Base-by-base conservation (phyloP, 805 yeast genomes). In the Yarrowia bubula region DNA sequence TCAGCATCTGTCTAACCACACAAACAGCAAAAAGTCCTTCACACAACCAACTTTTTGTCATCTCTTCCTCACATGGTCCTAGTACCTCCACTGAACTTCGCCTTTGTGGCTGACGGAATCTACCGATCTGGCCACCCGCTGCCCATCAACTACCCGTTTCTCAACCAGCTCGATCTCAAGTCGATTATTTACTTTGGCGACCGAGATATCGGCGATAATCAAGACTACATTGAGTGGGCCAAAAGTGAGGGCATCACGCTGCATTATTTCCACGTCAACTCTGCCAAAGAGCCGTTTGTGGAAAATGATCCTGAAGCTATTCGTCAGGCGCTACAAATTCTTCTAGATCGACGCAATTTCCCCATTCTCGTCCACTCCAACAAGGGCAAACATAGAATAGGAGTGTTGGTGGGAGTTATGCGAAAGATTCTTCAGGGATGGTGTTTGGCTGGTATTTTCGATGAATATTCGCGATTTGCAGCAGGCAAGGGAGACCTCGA, bases 321-420 rank as follows among this genome's bases (percentile, higher is more conserved):
- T 66, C 79, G 84, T 7, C 65, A 68, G 8, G 77, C 79, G 3
- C 67, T 78, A 53, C 67, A 70, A 42, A 63, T 75, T 8, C 69
- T 78, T 5, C 65, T 73, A 14, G 80, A 78, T 66, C 47, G 71
- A 22, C 84, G 86, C 13, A 92, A 92, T 73, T 90, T 88, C 73
- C 99, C 99, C 1, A 85, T 93, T 11, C 79, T 93, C 65, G 83
- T 93, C 11, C 98, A 95, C 74, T 91, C 97, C 3, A 91, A 95
- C 75, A 93, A 93, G 77, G 99, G 99, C n/a, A 95, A 95, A 75
- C 99, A 93, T 74, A 77, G 99, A 47, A 92, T 91, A 2, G 98
- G 98, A 0, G 92, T 95, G 0, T 79, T 92, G 46, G 96, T 92
- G n/a, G 99, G 97, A 0, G 81, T 91, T 35, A 86, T 93, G 82